phyloP scores from a whole-genome alignment of 2,329 filamentous ascomycete genomes.

The Fusarium guadeloupense region DNA sequence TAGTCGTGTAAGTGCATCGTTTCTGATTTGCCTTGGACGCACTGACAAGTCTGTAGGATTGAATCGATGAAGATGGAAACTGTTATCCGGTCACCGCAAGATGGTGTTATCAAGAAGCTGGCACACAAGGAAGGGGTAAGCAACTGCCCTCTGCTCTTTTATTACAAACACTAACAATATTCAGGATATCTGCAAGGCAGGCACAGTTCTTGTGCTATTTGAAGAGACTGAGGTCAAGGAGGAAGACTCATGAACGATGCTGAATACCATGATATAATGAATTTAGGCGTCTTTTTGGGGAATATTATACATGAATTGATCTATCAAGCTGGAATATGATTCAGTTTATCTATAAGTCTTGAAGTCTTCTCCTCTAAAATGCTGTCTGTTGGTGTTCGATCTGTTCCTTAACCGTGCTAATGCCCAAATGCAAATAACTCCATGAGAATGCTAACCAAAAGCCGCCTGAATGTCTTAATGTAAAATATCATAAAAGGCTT shows the following conservation, averaged over 20 bases:
- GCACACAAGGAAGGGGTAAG: constrained; percentile 79
- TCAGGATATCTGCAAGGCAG: constrained; percentile 81
- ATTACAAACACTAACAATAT: constrained; percentile 24
- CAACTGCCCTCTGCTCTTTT: not conserved
- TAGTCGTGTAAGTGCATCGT: constrained; percentile 74
- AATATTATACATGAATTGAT: constrained; percentile 21
- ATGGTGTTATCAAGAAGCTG: constrained; percentile 75
- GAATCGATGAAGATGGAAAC: constrained; percentile 94
- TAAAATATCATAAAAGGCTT: not conserved
- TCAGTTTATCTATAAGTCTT: not conserved
- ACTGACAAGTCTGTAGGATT: constrained; percentile 60
- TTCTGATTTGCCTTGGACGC: constrained; percentile 38
- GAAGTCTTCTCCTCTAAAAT: not conserved
- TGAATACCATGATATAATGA: constrained; percentile 11
- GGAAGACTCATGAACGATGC: constrained; percentile 35
- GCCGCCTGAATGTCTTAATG: not conserved
- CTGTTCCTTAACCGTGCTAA: not conserved
- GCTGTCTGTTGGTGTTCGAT: not conserved
- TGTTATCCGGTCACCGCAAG: constrained; percentile 79
- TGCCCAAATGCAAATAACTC: constrained; percentile 20
- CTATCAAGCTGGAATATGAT: constrained; percentile 12
- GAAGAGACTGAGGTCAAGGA: constrained; percentile 59
- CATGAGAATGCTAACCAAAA: constrained; percentile 1
- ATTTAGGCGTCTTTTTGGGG: constrained; percentile 26
- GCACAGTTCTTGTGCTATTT: constrained; percentile 78